phyloP scores from a whole-genome alignment of 2,329 filamentous ascomycete genomes.

The Pestalotiopsis sp. region DNA sequence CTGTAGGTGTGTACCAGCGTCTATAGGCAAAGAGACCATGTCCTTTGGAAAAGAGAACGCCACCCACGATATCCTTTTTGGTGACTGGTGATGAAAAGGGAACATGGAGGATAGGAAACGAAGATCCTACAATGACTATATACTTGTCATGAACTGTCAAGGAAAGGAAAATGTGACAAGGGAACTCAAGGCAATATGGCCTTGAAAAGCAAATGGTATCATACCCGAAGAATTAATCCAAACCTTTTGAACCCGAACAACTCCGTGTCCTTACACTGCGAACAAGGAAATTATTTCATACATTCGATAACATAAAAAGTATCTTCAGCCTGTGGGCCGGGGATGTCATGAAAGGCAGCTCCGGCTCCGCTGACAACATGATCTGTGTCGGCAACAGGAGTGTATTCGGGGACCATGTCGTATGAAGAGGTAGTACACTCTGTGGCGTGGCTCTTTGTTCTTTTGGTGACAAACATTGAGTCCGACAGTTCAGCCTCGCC shows the following conservation, averaged over 20 bases:
- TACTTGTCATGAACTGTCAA: background rate
- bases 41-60: background rate
- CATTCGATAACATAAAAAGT: background rate
- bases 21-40: background rate
- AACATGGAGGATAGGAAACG: too few species aligned
- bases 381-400: constrained; percentile 5
- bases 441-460: constrained; percentile 14
- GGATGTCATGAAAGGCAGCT: background rate
- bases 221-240: background rate
- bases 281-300: background rate
- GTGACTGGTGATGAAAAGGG: background rate
- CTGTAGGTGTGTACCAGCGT: background rate
- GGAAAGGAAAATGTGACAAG: background rate
- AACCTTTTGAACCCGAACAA: background rate
- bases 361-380: constrained; percentile 10
- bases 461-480: constrained; percentile 12
- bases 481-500: constrained; percentile 13
- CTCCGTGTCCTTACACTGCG: background rate
- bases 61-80: background rate
- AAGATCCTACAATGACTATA: too few species aligned
- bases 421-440: constrained; percentile 1
- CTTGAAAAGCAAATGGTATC: background rate
- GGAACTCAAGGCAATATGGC: background rate
- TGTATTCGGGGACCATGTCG: background rate
- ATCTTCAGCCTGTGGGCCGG: background rate